These are phyloP conservation scores for Rhododendron kiyosumense DNA, from an alignment of 148 eudicot genomes.

Conservation along the genomic window DNA sequence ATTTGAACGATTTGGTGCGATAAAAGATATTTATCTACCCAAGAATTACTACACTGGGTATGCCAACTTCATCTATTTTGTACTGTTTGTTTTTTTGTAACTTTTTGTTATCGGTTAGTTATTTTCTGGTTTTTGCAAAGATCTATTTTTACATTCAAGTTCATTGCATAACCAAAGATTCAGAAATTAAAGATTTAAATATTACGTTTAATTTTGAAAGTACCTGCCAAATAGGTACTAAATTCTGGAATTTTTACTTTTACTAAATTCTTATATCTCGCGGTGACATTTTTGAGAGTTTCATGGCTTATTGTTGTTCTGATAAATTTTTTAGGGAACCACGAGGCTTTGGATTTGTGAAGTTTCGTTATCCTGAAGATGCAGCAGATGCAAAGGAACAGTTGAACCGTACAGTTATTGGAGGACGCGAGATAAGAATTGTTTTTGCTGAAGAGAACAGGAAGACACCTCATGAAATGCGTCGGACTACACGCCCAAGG, in stretches of 20 bases:
- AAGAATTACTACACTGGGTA: slow-evolving; percentile 85
- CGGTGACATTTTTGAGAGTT: neutral
- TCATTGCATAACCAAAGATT: neutral
- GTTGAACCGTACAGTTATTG: slow-evolving; percentile 54
- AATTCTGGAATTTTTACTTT: neutral
- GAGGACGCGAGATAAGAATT: slow-evolving; percentile 82
- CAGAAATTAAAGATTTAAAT: neutral
- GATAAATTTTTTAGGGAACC: slow-evolving; percentile 51
- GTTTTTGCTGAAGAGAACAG: slow-evolving; percentile 91
- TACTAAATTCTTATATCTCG: neutral
- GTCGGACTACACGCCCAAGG: slow-evolving; percentile 48
- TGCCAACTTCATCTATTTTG: neutral
- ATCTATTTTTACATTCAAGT: neutral
- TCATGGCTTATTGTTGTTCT: neutral
- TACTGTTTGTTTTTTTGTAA: neutral
- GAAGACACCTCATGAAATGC: slow-evolving; percentile 88
- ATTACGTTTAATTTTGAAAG: neutral
- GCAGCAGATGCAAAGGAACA: slow-evolving; percentile 76
- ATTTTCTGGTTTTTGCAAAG: neutral
- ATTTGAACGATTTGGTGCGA: slow-evolving; percentile 76
- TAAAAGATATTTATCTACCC: slow-evolving; percentile 86
- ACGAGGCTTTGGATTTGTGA: slow-evolving; percentile 92
- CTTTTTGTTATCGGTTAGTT: neutral
- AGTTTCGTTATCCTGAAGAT: slow-evolving; percentile 79
- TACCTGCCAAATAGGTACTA: too few relatives aligned